These are phyloP conservation scores for Anacardium occidentale DNA, from an alignment of 345 rosid species.

Conservation along the genomic window DNA sequence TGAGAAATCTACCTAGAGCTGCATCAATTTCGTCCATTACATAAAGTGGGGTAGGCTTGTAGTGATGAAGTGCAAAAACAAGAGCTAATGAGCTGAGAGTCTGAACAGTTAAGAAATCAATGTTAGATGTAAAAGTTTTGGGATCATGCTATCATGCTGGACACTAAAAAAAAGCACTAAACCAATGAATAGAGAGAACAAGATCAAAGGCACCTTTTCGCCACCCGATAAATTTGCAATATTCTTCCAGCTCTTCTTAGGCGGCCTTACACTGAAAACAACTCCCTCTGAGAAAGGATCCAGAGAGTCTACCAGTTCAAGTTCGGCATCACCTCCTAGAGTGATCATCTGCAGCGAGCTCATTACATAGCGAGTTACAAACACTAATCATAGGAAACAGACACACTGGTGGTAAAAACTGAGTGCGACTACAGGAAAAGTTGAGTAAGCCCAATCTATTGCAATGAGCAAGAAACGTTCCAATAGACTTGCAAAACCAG, in stretches of 20 bases:
- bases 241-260: slow-evolving; percentile 98
- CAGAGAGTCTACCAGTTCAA: slow-evolving; percentile 91
- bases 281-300: slow-evolving; percentile 99
- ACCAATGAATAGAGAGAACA: slow-evolving; percentile 4
- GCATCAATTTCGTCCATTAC: slow-evolving; percentile 99
- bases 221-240: slow-evolving; percentile 96
- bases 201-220: slow-evolving; percentile 63
- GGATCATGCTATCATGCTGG: not conserved
- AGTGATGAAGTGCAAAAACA: slow-evolving; percentile 97
- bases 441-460: not conserved
- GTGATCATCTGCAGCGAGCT: slow-evolving; percentile 75
- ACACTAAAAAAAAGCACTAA: not conserved
- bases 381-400: not conserved
- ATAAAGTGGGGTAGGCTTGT: slow-evolving; percentile 97
- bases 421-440: not conserved
- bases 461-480: not conserved
- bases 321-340: slow-evolving; percentile 98
- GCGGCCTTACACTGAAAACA: slow-evolving; percentile 97
- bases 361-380: slow-evolving; percentile 4
- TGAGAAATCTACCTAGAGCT: slow-evolving; percentile 64
- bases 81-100: slow-evolving; percentile 97
- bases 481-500: not conserved
- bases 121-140: not conserved
- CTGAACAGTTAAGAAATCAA: slow-evolving; percentile 35
- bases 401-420: not conserved